Percentiles rank a stretch among this genome's conserved stretches.
Conservation (phyloP, 768 basidiomycete species). For the Termitomyces eurrhizus region DNA sequence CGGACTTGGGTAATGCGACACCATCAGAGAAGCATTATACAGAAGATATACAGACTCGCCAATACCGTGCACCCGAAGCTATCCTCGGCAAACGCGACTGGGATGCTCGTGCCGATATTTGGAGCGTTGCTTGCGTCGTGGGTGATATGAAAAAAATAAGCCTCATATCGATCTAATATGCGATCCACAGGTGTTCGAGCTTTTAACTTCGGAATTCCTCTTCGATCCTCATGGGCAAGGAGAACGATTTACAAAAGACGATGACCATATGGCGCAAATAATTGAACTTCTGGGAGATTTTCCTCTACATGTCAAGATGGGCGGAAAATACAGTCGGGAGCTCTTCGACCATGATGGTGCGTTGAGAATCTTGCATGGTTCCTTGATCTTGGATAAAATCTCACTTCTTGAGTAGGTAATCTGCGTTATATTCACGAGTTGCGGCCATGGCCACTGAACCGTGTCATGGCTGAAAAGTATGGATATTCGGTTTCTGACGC, state of each 20-base stretch:
- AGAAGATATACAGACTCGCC: slow-evolving; percentile 95
- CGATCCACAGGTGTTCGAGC: slow-evolving; percentile 67
- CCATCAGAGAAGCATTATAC: slow-evolving; percentile 89
- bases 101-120: slow-evolving; percentile 84
- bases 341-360: slow-evolving; percentile 72
- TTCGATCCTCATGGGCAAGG: slow-evolving; percentile 87
- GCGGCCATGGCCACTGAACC: slow-evolving; percentile 77
- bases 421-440: slow-evolving; percentile 71
- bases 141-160: slow-evolving; percentile 19
- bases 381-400: not conserved
- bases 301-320: slow-evolving; percentile 68
- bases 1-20: slow-evolving; percentile 92
- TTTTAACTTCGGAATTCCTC: slow-evolving; percentile 87
- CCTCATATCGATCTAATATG: not conserved
- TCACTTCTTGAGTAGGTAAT: slow-evolving; percentile 37
- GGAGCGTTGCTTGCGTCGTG: slow-evolving; percentile 88
- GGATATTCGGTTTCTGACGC: slow-evolving; percentile 60
- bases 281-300: slow-evolving; percentile 88
- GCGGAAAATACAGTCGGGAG: slow-evolving; percentile 81
- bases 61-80: slow-evolving; percentile 93
- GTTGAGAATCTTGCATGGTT: slow-evolving; percentile 17
- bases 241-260: slow-evolving; percentile 84
- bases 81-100: slow-evolving; percentile 85
- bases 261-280: slow-evolving; percentile 95
- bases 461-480: slow-evolving; percentile 91